Conservation (phyloP, 2,329 filamentous ascomycete species). For the Cytospora paraplurivora region DNA sequence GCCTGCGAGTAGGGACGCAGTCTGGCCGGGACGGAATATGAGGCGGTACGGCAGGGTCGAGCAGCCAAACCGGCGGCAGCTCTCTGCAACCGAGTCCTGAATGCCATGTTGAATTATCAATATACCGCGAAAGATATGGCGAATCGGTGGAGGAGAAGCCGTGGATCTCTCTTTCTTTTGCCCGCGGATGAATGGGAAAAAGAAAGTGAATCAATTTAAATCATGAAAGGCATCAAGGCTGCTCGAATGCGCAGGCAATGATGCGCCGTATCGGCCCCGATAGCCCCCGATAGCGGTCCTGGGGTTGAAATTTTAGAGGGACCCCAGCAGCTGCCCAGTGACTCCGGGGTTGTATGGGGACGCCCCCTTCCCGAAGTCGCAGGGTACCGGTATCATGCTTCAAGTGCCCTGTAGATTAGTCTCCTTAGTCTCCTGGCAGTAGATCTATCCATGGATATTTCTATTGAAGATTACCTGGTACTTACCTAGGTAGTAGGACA, state of each 20-base stretch:
- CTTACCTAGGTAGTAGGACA: too few species aligned
- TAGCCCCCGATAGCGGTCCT: constrained; percentile 21
- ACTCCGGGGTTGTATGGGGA: neutral
- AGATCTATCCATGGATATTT: too few species aligned
- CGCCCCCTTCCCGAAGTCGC: neutral
- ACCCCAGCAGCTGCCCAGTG: neutral
- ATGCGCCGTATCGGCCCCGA: neutral
- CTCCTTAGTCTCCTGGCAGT: too few species aligned
- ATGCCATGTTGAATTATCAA: constrained; percentile 22
- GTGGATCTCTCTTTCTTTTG: neutral
- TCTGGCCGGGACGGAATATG: constrained; percentile 12
- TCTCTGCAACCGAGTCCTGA: constrained; percentile 23
- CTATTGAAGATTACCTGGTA: too few species aligned
- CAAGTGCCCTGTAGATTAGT: too few species aligned
- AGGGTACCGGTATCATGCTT: neutral
- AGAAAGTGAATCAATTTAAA: neutral
- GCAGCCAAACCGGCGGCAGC: constrained; percentile 25
- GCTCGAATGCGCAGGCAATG: neutral
- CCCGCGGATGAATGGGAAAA: neutral
- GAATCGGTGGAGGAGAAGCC: neutral
- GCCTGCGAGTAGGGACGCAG: constrained; percentile 39
- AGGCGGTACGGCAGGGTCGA: constrained; percentile 17
- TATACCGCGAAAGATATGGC: neutral
- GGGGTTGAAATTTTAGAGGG: constrained; percentile 19
- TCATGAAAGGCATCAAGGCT: neutral